Percentiles rank a stretch among this genome's conserved stretches.
Conservation (phyloP, 257 asterid species). For the Lavandula angustifolia region DNA sequence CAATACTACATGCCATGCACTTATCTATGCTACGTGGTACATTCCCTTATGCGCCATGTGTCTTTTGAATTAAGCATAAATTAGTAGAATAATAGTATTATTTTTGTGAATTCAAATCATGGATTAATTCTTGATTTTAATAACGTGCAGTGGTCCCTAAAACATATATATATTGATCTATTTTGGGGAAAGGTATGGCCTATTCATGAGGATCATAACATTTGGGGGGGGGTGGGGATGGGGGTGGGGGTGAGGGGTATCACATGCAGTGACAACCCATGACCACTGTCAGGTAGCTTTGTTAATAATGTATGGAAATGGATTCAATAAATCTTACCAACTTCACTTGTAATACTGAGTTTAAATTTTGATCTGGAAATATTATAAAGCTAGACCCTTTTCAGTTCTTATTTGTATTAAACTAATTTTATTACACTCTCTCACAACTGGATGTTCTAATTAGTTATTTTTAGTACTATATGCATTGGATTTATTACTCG, state of each 20-base stretch:
- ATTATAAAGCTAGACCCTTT: too few relatives aligned
- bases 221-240: constrained; percentile 28
- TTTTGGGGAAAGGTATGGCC: constrained; percentile 28
- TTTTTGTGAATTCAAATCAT: constrained; percentile 13
- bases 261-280: constrained; percentile 56
- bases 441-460: too few relatives aligned
- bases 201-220: constrained; percentile 44
- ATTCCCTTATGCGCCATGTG: constrained; percentile 7
- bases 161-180: constrained; percentile 21
- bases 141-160: constrained; percentile 41
- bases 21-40: constrained; percentile 20
- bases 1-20: constrained; percentile 25
- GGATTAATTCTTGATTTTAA: constrained; percentile 13
- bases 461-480: too few relatives aligned
- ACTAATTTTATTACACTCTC: too few relatives aligned
- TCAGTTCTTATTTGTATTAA: too few relatives aligned
- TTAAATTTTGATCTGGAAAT: too few relatives aligned
- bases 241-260: constrained; percentile 26
- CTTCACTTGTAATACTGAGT: constrained; percentile 6
- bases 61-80: neutral
- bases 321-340: constrained; percentile 27
- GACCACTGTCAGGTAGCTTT: constrained; percentile 42
- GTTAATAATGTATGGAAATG: constrained; percentile 36
- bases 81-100: neutral
- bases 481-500: too few relatives aligned